Conservation (phyloP, 495 filamentous ascomycete species). For the Xylaria bambusicola region DNA sequence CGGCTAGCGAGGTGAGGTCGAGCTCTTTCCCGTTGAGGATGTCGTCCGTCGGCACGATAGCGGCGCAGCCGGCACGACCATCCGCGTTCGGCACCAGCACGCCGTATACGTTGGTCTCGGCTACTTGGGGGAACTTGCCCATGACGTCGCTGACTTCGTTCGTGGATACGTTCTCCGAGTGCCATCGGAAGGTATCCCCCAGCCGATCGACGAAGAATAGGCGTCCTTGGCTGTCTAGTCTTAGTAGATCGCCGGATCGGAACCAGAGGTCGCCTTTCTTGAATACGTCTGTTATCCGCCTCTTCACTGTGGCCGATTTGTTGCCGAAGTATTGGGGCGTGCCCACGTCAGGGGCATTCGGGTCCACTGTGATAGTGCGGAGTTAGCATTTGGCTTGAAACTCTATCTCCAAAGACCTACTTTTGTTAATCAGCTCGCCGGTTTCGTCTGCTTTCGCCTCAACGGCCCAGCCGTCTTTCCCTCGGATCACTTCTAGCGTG, state of each 20-base stretch:
- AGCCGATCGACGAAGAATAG: slow-evolving; percentile 77
- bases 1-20: slow-evolving; percentile 26
- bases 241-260: slow-evolving; percentile 72
- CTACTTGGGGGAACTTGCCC: slow-evolving; percentile 62
- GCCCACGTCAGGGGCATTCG: slow-evolving; percentile 29
- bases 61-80: slow-evolving; percentile 70
- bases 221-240: slow-evolving; percentile 62
- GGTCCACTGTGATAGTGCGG: slow-evolving; percentile 42
- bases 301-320: slow-evolving; percentile 62
- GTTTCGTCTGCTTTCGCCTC: slow-evolving; percentile 58
- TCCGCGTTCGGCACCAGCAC: slow-evolving; percentile 69
- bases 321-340: slow-evolving; percentile 73
- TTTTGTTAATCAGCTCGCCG: slow-evolving; percentile 73
- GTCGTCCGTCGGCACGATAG: slow-evolving; percentile 45
- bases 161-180: slow-evolving; percentile 79
- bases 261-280: slow-evolving; percentile 74
- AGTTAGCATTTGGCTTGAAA: neutral
- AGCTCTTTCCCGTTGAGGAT: slow-evolving; percentile 15
- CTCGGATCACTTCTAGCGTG: slow-evolving; percentile 63
- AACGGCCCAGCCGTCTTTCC: slow-evolving; percentile 65
- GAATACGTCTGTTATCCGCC: slow-evolving; percentile 70
- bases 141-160: slow-evolving; percentile 71
- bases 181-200: slow-evolving; percentile 84
- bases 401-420: neutral
- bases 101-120: slow-evolving; percentile 82